Conservation (phyloP, 345 rosid genomes). For the Schrenkiella parvula region DNA sequence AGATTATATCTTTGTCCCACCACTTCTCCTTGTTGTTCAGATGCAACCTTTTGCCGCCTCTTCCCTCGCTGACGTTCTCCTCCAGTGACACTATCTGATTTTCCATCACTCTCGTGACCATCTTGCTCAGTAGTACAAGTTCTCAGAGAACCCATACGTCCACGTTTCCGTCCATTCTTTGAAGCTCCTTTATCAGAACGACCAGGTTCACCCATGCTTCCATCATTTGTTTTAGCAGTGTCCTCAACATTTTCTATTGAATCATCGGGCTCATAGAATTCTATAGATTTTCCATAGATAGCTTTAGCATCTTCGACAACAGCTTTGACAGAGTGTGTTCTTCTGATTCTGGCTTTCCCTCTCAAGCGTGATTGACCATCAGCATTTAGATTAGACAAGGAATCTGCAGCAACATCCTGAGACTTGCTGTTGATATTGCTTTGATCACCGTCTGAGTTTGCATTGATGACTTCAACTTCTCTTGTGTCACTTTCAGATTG, state of each 20-base stretch:
- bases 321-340: constrained; percentile 72
- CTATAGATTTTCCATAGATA: constrained; percentile 56
- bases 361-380: constrained; percentile 46
- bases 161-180: constrained; percentile 63
- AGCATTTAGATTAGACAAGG: constrained; percentile 46
- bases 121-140: constrained; percentile 52
- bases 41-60: constrained; percentile 58
- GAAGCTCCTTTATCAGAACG: constrained; percentile 45
- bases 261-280: constrained; percentile 41
- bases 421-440: constrained; percentile 50
- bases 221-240: constrained; percentile 42
- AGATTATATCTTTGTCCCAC: constrained; percentile 63
- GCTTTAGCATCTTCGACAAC: constrained; percentile 75
- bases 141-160: constrained; percentile 48
- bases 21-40: constrained; percentile 34
- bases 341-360: constrained; percentile 51
- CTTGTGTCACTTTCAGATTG: constrained; percentile 42
- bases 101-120: constrained; percentile 62
- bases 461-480: constrained; percentile 45
- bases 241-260: constrained; percentile 47
- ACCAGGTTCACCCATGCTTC: constrained; percentile 53
- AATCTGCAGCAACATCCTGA: constrained; percentile 45
- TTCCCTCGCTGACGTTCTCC: constrained; percentile 49
- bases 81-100: constrained; percentile 55
- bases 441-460: constrained; percentile 43